Conservation (phyloP, 2,329 filamentous ascomycete genomes). For the Sclerotinia spermophila region DNA sequence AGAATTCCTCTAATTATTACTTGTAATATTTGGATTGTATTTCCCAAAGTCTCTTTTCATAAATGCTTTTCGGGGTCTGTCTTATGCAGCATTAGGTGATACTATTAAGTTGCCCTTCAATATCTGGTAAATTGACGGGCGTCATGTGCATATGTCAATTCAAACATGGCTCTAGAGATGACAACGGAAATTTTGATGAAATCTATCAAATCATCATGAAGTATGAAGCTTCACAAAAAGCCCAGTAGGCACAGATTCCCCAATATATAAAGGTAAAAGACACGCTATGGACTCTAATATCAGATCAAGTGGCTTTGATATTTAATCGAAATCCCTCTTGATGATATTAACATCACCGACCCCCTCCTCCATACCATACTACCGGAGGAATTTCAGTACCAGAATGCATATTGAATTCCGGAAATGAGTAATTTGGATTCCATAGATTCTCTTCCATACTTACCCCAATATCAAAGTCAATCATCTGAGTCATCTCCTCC, state of each 20-base stretch:
- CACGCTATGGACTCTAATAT: no score
- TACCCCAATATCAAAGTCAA: slow-evolving; percentile 4
- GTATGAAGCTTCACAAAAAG: neutral
- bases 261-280: neutral
- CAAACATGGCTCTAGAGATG: neutral
- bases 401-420: neutral
- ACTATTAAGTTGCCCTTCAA: no score
- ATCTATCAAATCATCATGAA: neutral
- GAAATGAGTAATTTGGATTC: neutral
- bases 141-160: accelerated
- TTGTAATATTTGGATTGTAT: neutral
- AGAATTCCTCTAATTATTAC: neutral
- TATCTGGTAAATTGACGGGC: neutral
- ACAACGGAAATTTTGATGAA: neutral
- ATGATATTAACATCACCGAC: neutral
- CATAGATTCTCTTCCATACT: slow-evolving; percentile 5
- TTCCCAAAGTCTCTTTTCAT: neutral
- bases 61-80: accelerated
- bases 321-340: neutral
- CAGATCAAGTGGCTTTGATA: neutral
- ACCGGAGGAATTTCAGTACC: neutral
- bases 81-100: no score
- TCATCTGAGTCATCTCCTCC: slow-evolving; percentile 12
- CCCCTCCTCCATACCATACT: neutral
- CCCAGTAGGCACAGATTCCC: neutral